Evolutionary conservation across 768 basidiomycete genomes (phyloP).

Genomic region (Mycena filopes): DNA sequence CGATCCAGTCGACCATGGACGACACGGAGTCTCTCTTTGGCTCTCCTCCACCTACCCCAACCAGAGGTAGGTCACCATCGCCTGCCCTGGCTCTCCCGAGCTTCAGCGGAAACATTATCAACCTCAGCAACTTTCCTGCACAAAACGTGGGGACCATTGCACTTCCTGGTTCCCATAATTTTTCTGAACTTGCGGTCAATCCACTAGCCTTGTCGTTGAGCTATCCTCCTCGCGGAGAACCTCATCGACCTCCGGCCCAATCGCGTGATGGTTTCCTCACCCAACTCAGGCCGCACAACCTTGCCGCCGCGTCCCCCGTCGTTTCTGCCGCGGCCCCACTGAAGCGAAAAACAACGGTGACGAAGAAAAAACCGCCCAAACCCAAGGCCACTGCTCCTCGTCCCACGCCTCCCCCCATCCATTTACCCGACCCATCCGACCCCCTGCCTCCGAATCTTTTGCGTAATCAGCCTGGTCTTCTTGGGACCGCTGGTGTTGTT

Average conservation of each 20-base stretch:
- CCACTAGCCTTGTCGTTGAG: conserved; percentile 77
- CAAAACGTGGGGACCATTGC: conserved; percentile 98
- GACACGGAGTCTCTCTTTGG: conserved; percentile 85
- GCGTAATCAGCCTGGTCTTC: conserved; percentile 76
- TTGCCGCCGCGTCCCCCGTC: conserved; percentile 32
- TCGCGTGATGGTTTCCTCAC: conserved; percentile 20
- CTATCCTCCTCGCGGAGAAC: conserved; percentile 43
- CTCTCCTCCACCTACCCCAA: conserved; percentile 77
- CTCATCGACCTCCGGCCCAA: conserved; percentile 53
- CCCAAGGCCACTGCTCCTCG: conserved; percentile 55
- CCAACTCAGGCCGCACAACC: conserved; percentile 16
- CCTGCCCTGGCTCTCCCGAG: conserved; percentile 69
- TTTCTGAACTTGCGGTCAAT: conserved; percentile 87
- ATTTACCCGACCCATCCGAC: conserved; percentile 68
- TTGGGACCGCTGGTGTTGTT: conserved; percentile 79
- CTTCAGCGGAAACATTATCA: conserved; percentile 32
- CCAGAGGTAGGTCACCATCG: conserved; percentile 79
- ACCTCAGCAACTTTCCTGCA: conserved; percentile 49
- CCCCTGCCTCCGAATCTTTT: conserved; percentile 76
- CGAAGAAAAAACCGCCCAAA: conserved; percentile 41
- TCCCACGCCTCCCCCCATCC: conserved; percentile 64
- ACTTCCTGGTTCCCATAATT: conserved; percentile 94
- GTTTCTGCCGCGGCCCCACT: conserved; percentile 35
- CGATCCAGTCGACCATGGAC: conserved; percentile 41
- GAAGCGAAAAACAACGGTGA: conserved; percentile 44